Conservation (phyloP, 2,329 filamentous ascomycete genomes). For the Onygenales sp. region DNA sequence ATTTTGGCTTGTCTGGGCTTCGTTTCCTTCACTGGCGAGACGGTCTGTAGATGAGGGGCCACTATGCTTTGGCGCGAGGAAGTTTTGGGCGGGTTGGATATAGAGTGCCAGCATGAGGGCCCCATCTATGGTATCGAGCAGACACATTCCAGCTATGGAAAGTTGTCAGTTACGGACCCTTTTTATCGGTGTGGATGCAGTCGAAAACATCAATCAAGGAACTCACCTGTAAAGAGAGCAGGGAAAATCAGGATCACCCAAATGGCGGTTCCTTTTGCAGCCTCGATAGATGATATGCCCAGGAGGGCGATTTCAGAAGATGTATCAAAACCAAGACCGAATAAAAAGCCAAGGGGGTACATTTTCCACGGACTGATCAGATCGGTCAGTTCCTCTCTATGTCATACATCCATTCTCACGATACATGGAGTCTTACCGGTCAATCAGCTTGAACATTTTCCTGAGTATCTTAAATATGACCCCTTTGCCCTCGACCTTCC, state of each 20-base stretch:
- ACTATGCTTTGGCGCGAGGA: conserved; percentile 21
- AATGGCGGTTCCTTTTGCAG: conserved; percentile 72
- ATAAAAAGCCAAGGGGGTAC: conserved; percentile 82
- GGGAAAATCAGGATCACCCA: conserved; percentile 95
- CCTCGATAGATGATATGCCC: conserved; percentile 82
- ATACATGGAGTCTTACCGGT: conserved; percentile 28
- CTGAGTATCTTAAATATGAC: conserved; percentile 64
- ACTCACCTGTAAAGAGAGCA: conserved; percentile 67
- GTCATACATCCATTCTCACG: no score
- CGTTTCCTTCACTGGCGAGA: neutral
- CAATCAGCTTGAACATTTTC: conserved; percentile 63
- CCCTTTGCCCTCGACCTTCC: conserved; percentile 68
- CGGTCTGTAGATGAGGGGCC: neutral
- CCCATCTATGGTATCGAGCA: conserved; percentile 85
- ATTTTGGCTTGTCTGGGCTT: conserved; percentile 40
- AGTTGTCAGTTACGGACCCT: neutral
- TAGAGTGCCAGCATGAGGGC: conserved; percentile 94
- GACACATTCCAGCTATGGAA: conserved; percentile 72
- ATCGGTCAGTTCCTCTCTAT: no score
- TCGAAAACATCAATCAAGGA: neutral
- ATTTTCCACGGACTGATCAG: conserved; percentile 66
- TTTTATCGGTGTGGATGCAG: neutral
- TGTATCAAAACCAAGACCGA: conserved; percentile 90
- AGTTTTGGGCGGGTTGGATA: conserved; percentile 44
- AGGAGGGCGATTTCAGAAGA: conserved; percentile 88